Conservation (phyloP, 2,329 filamentous ascomycete genomes). For the Claviceps pazoutovae region DNA sequence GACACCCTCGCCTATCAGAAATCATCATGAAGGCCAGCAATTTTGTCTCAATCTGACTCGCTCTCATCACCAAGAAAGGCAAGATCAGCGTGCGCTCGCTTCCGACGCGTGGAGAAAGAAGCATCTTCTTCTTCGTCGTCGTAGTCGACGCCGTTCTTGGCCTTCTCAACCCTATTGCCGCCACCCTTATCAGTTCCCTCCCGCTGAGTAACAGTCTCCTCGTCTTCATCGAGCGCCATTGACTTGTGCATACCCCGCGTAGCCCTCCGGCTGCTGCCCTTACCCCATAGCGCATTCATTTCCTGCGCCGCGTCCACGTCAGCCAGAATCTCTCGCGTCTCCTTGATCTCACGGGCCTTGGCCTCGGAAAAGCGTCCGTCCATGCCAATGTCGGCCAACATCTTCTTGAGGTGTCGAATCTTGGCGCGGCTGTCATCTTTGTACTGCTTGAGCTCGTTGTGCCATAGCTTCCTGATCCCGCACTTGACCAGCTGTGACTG, state of each 20-base stretch:
- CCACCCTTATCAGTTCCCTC: not conserved
- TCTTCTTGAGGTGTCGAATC: constrained; percentile 63
- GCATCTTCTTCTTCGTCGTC: constrained; percentile 18
- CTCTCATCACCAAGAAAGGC: constrained; percentile 58
- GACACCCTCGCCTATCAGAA: not conserved
- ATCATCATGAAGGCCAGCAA: not conserved
- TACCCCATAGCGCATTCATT: constrained; percentile 68
- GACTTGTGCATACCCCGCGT: constrained; percentile 24
- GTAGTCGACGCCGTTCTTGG: constrained; percentile 14
- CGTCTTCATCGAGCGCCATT: constrained; percentile 18
- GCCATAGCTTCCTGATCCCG: constrained; percentile 86
- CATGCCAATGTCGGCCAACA: constrained; percentile 78
- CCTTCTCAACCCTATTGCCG: constrained; percentile 13
- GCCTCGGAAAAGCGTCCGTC: constrained; percentile 74
- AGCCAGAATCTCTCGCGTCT: constrained; percentile 66
- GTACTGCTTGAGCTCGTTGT: constrained; percentile 64
- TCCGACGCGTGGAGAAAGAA: constrained; percentile 30
- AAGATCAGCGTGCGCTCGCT: constrained; percentile 36
- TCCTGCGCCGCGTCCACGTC: constrained; percentile 78
- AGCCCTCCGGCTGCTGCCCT: constrained; percentile 24
- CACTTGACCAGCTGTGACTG: constrained; percentile 82
- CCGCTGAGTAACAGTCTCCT: constrained; percentile 16
- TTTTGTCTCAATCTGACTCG: constrained; percentile 39
- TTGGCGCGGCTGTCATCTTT: constrained; percentile 61
- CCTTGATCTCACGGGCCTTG: constrained; percentile 76